These are phyloP conservation scores for Dendrobium chrysotoxum DNA, from an alignment of 106 monocot species.

Conservation along the genomic window DNA sequence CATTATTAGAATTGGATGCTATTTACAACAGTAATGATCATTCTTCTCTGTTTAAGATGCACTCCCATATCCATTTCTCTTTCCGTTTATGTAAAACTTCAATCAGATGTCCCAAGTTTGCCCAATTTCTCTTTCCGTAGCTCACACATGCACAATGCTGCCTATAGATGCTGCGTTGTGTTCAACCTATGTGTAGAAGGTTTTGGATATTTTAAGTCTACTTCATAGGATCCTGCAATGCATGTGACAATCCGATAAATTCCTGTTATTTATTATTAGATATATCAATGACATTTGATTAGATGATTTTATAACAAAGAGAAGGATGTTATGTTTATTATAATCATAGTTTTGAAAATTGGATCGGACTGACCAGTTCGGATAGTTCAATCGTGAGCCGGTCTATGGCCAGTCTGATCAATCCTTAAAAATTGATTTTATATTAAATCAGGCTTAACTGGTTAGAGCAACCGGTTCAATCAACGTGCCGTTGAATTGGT, in stretches of 20 bases:
- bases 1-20: background rate
- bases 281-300: background rate
- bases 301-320: background rate
- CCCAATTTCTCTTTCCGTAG: background rate
- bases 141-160: background rate
- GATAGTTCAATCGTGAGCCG: too few relatives aligned
- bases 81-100: background rate
- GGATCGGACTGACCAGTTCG: too few relatives aligned
- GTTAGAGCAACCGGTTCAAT: too few relatives aligned
- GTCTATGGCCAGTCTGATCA: too few relatives aligned
- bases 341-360: too few relatives aligned
- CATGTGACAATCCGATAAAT: background rate
- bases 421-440: too few relatives aligned
- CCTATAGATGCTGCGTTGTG: background rate
- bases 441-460: too few relatives aligned
- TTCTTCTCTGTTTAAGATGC: background rate
- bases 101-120: background rate
- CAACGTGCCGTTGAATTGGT: too few relatives aligned
- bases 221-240: background rate
- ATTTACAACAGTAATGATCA: background rate
- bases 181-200: conserved; percentile 4
- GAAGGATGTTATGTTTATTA: background rate
- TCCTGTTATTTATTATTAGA: background rate
- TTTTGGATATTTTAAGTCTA: background rate
- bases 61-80: background rate